Conservation (phyloP, 2,329 filamentous ascomycete species). For the Alternaria sp. region DNA sequence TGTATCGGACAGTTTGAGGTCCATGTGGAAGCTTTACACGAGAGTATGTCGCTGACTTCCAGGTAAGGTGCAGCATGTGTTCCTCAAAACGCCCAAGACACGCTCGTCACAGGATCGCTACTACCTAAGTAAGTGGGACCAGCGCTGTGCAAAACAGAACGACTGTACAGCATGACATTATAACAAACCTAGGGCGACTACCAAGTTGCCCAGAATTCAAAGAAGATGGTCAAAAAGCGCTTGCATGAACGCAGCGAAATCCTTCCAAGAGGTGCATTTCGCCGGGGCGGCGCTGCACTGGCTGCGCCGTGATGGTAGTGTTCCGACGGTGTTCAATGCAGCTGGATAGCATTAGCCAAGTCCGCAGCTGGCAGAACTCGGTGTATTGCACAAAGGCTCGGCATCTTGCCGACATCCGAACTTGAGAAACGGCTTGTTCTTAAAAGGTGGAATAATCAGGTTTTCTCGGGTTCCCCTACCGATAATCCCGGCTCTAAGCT, state of each 20-base stretch:
- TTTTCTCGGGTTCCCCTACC: not conserved
- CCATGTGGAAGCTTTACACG: not conserved
- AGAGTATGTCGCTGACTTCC: not conserved
- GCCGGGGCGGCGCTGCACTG: not conserved
- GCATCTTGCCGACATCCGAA: not conserved
- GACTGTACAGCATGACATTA: not conserved
- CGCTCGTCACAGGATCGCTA: not conserved
- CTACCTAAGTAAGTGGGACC: not conserved
- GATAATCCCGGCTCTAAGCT: not conserved
- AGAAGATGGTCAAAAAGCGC: not conserved
- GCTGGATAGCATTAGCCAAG: not conserved
- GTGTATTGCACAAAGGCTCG: not conserved
- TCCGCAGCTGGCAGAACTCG: not conserved
- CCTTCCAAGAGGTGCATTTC: not conserved
- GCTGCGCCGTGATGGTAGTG: not conserved
- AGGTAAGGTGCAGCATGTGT: not conserved
- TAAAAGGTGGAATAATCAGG: not conserved
- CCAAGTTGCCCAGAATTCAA: not conserved
- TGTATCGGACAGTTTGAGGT: not conserved
- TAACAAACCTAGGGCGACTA: not conserved
- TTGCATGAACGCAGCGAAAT: not conserved
- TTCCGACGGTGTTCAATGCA: not conserved
- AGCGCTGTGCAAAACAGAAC: not conserved
- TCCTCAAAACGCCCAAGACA: not conserved
- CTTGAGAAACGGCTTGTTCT: not conserved